These are phyloP conservation scores for Talaromyces albobiverticillius DNA, from an alignment of 2,329 filamentous ascomycete species.

Conservation along the genomic window DNA sequence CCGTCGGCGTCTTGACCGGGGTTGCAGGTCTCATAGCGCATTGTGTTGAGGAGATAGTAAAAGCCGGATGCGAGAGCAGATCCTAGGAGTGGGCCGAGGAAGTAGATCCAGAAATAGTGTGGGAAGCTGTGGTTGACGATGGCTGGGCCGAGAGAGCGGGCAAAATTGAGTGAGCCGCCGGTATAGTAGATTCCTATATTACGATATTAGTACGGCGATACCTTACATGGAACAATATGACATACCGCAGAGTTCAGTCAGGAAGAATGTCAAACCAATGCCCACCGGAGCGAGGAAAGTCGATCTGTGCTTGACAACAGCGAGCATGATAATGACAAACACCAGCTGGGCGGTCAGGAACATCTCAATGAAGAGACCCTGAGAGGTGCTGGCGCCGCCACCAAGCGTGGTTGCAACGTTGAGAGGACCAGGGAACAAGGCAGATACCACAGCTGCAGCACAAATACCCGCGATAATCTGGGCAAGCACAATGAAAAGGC, in stretches of 20 bases:
- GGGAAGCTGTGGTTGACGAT: conserved; percentile 46
- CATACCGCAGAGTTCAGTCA: conserved; percentile 52
- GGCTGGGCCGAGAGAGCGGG: conserved; percentile 48
- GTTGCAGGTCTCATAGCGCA: conserved; percentile 44
- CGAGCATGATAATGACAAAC: conserved; percentile 66
- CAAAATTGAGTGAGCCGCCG: conserved; percentile 48
- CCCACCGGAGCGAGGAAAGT: conserved; percentile 70
- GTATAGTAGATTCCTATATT: conserved; percentile 43
- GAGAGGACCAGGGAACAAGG: conserved; percentile 57
- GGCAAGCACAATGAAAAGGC: conserved; percentile 51
- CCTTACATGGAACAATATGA: neutral
- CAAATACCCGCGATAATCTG: conserved; percentile 61
- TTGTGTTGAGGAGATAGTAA: conserved; percentile 47
- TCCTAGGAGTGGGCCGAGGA: conserved; percentile 47
- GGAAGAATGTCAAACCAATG: conserved; percentile 69
- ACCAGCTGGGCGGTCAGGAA: conserved; percentile 64
- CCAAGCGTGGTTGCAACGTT: conserved; percentile 57
- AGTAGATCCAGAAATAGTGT: conserved; percentile 52
- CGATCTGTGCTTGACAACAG: conserved; percentile 69
- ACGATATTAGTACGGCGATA: neutral
- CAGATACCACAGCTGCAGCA: conserved; percentile 56
- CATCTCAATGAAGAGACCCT: conserved; percentile 66
- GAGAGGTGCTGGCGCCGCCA: conserved; percentile 50
- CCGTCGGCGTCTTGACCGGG: conserved; percentile 57
- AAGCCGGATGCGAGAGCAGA: conserved; percentile 49